Conservation (phyloP, 257 asterid genomes). For the Gardenia jasminoides region DNA sequence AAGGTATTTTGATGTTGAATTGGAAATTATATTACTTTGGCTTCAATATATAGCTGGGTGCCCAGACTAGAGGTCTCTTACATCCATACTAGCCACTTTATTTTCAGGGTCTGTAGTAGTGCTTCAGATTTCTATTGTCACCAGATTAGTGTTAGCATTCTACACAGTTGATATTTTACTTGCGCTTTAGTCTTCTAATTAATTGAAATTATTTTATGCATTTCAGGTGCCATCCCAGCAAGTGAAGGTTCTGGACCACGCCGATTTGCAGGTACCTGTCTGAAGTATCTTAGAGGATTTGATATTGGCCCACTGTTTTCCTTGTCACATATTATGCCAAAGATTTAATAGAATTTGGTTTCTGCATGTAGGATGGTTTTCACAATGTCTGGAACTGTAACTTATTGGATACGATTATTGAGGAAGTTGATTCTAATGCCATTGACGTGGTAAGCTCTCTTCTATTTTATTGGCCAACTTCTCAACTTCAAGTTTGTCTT, state of each 20-base stretch:
- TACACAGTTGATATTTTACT: conserved; percentile 1
- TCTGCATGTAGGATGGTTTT: conserved; percentile 73
- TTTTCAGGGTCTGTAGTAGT: neutral
- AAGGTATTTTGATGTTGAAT: conserved; percentile 45
- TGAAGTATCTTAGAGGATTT: conserved; percentile 15
- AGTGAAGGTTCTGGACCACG: conserved; percentile 79
- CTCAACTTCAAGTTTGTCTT: conserved; percentile 3
- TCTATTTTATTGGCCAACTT: neutral
- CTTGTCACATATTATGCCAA: neutral
- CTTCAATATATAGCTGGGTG: neutral
- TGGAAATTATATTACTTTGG: neutral
- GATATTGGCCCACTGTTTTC: neutral
- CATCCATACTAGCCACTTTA: neutral
- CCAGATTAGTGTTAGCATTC: neutral
- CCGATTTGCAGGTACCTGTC: conserved; percentile 68
- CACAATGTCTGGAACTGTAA: conserved; percentile 61
- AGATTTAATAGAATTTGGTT: conserved; percentile 1
- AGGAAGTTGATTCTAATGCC: conserved; percentile 42
- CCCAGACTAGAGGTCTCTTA: neutral
- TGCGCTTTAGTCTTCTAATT: conserved; percentile 14
- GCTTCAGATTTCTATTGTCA: neutral
- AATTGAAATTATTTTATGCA: conserved; percentile 10
- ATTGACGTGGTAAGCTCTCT: conserved; percentile 60
- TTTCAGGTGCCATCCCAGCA: conserved; percentile 67
- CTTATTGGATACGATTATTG: conserved; percentile 51